Base-by-base conservation (phyloP, 2,329 filamentous ascomycete species). In the Fusarium staphyleae region DNA sequence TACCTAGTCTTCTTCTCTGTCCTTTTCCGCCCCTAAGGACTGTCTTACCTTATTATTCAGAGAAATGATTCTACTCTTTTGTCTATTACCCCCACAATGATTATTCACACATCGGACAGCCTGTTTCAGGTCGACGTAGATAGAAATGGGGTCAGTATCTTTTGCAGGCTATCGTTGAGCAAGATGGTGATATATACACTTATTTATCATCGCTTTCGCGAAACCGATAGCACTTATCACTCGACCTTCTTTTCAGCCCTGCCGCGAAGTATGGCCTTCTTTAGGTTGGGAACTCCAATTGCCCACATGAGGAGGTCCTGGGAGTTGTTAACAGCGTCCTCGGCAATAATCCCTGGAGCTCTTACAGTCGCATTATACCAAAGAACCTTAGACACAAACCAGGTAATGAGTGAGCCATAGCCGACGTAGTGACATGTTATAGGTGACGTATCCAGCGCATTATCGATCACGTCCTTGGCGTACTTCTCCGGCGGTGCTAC, bases 391-490 rank as follows among this genome's bases (percentile, higher is more conserved):
- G 60, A 51, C 8, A 60, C 42, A 5, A 66, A 36, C 59, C 54
- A 67, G 15, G 52, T 49, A 2, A 44, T 39, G 11, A 48, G 55
- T 28, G 50, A 41, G 3, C 62, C 58, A 33, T 51, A 40, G 9
- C 60, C 58, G 1, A 55, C 42, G 35, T 56, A 65, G 12, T 59
- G 56, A 15, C 15, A 44, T 1, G 46, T 39, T 4, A 29, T 48
- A 1, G 53, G 29, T 13, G 39, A 55, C n/a, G 16, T 43, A 11
- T 36, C 51, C 39, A 63, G 45, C 3, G 54, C 55, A 32, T 63
- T 67, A 4, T 60, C 34, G 18, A 62, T 52, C 3, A 67, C 58
- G 9, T 35, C 34, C 12, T 57, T 60, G n/a, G 63, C 62, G 16
- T 54, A 62, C n/a, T 49, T 29, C 24, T 60, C 54, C 2, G 60